Conservation (phyloP, 1,139 yeast species). For the Scheffersomyces insectosa region DNA sequence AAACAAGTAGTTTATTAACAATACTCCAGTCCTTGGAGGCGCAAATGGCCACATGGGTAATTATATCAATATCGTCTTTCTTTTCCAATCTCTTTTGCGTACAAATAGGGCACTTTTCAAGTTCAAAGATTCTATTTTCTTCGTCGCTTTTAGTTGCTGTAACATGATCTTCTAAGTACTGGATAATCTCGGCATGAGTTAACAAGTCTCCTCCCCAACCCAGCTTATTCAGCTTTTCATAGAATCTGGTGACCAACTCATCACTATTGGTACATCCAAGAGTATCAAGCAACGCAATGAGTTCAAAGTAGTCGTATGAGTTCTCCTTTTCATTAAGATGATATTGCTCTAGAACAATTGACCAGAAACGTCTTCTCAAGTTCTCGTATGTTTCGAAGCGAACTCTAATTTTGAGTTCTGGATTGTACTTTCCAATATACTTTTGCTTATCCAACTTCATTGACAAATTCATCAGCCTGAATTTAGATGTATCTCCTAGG, state of each 20-base stretch:
- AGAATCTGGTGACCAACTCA: constrained; percentile 46
- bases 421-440: constrained; percentile 43
- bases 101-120: constrained; percentile 80
- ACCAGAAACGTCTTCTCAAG: constrained; percentile 72
- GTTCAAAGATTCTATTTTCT: constrained; percentile 47
- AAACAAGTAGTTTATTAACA: constrained; percentile 62
- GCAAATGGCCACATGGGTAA: constrained; percentile 87
- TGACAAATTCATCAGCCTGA: constrained; percentile 42
- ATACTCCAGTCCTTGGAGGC: constrained; percentile 76
- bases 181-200: constrained; percentile 57
- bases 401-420: constrained; percentile 60
- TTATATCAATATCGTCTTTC: constrained; percentile 63
- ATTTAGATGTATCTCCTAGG: constrained; percentile 42
- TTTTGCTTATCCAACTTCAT: constrained; percentile 35
- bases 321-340: constrained; percentile 41
- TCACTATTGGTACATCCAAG: constrained; percentile 61
- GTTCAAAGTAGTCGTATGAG: constrained; percentile 53
- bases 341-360: constrained; percentile 57
- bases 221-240: constrained; percentile 40
- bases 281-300: constrained; percentile 59
- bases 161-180: constrained; percentile 48
- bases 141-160: constrained; percentile 16
- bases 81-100: constrained; percentile 57
- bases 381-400: constrained; percentile 68
- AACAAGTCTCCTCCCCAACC: constrained; percentile 59